Percentiles rank a stretch among this genome's conserved stretches.
These are phyloP conservation scores for Chimonanthus salicifolius DNA, from an alignment of 164 flowering plant genomes.

Conservation along the genomic window DNA sequence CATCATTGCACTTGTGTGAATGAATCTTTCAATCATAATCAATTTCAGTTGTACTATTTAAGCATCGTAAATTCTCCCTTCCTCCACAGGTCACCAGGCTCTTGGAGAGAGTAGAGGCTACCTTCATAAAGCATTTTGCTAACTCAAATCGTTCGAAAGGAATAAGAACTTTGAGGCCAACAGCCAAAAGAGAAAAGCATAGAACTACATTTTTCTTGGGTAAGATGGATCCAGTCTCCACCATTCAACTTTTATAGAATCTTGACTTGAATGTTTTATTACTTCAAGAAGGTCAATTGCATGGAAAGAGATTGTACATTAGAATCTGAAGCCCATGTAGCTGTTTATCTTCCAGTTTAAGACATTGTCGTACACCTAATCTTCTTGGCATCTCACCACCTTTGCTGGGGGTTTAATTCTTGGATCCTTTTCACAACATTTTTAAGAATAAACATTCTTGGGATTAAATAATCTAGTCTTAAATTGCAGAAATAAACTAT, in stretches of 20 bases:
- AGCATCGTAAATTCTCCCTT: not conserved
- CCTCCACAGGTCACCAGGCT: conserved; percentile 40
- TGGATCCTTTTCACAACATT: no score
- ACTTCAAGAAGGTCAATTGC: no score
- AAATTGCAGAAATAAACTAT: no score
- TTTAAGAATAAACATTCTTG: no score
- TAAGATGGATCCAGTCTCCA: conserved; percentile 14
- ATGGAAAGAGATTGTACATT: no score
- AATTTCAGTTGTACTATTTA: not conserved
- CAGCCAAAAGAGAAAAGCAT: conserved; percentile 44
- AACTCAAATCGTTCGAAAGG: conserved; percentile 60
- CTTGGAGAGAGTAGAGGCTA: conserved; percentile 56
- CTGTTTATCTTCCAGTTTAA: no score
- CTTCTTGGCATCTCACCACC: no score
- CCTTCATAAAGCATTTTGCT: conserved; percentile 62
- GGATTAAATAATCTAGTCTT: no score
- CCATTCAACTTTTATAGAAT: not conserved
- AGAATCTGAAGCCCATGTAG: no score
- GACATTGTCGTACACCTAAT: no score
- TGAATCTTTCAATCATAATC: not conserved
- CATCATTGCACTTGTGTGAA: not conserved
- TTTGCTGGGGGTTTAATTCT: no score
- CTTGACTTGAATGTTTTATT: no score
- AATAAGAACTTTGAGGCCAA: conserved; percentile 43
- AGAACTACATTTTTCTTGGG: conserved; percentile 44